Evolutionary conservation across 495 filamentous ascomycete genomes (phyloP).

Genomic region (Jackrogersella minutella): DNA sequence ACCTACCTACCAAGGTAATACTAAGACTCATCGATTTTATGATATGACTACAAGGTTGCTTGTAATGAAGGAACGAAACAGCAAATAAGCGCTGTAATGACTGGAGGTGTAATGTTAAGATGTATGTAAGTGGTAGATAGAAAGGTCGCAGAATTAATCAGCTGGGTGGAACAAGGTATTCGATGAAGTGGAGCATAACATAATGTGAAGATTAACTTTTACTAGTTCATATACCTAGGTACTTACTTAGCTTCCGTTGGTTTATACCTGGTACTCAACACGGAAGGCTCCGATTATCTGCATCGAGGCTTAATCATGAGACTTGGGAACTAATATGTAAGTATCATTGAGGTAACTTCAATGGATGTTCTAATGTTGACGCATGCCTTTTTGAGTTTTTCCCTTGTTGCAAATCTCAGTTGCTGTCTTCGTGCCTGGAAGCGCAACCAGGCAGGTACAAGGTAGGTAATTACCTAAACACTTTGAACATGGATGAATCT

Average conservation of each 20-base stretch:
- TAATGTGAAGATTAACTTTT: conserved; percentile 9
- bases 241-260: conserved; percentile 1
- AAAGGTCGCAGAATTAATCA: background rate
- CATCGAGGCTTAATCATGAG: conserved; percentile 40
- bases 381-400: background rate
- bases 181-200: background rate
- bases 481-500: too few species aligned
- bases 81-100: too few species aligned
- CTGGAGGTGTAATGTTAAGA: background rate
- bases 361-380: conserved; percentile 4
- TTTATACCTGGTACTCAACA: conserved; percentile 9
- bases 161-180: background rate
- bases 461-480: conserved; percentile 45
- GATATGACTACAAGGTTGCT: too few species aligned
- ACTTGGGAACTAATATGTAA: conserved; percentile 13
- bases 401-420: background rate
- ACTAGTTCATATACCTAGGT: conserved; percentile 11
- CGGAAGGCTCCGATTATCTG: conserved; percentile 42
- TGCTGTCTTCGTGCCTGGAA: background rate
- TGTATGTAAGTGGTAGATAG: background rate
- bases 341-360: conserved; percentile 5
- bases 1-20: too few species aligned
- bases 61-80: too few species aligned
- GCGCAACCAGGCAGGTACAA: background rate
- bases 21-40: too few species aligned